Base-by-base conservation (phyloP, 2,329 filamentous ascomycete genomes). In the Plectosphaerella plurivora region DNA sequence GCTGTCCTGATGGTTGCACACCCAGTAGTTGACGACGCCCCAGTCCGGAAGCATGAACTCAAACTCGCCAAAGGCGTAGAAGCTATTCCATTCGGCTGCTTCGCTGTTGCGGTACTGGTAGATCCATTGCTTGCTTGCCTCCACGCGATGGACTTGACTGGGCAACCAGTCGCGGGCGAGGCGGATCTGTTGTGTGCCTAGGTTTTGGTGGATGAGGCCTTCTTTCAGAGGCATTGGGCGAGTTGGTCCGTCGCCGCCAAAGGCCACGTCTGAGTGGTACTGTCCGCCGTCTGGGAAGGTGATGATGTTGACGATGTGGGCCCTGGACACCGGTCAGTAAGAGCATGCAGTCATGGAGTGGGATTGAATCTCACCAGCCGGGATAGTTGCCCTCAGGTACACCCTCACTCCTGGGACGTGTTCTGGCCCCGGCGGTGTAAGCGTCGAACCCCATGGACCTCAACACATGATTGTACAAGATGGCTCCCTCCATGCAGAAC, bases 21-120 rank as follows among this genome's bases (percentile, higher is more conserved):
- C 81, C 46, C 63, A 78, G 59, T 72, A 80, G 64, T 81, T 87
- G 71, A 86, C 73, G 6, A 85, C 70, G 36, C 74, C 75, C 60
- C 83, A 88, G 65, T 89, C 86, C 44, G 71, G 65, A 4, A 75
- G 76, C 35, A 82, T 63, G 64, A 87, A 88, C 65, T 88, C 85
- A 15, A 77, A 71, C 55, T 87, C 82, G 2, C 78, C 76, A 64
- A 91, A 91, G 55, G 77, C 81, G 64, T 89, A 89, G 47, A 75
- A 78, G 2, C 79, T 71, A 20, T 76, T 71, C 82, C 86, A 91
- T 2, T 73, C 70, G 46, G 67, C 69, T 1, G 75, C 68, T 0
- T 62, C 44, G 5, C 68, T 65, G 55, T 80, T 75, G 25, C 79
- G 75, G 57, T 81, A 79, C 65, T 87, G 77, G 61, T 85, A 87